Conservation (phyloP, 2,329 filamentous ascomycete genomes). For the Phialophora macrospora region DNA sequence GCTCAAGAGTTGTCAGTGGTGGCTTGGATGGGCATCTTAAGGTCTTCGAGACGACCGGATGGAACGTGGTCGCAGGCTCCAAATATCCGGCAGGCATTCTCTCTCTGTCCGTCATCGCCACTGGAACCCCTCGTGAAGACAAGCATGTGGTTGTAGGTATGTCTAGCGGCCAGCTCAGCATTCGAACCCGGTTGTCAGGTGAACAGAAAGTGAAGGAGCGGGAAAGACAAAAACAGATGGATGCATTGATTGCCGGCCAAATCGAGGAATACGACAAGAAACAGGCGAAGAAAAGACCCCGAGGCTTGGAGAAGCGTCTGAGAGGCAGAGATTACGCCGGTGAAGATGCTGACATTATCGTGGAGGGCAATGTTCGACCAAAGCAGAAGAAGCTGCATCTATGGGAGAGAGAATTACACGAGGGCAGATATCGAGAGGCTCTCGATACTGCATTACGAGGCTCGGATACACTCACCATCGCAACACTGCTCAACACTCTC, state of each 20-base stretch:
- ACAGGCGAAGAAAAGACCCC: slow-evolving; percentile 64
- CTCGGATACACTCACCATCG: slow-evolving; percentile 63
- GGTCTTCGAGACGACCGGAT: slow-evolving; percentile 88
- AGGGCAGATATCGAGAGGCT: slow-evolving; percentile 75
- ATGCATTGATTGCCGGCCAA: slow-evolving; percentile 75
- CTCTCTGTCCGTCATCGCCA: slow-evolving; percentile 75
- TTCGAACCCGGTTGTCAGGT: slow-evolving; percentile 85
- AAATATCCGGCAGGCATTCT: slow-evolving; percentile 94
- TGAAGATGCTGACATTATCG: slow-evolving; percentile 84
- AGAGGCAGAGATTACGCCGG: slow-evolving; percentile 79
- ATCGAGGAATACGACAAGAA: slow-evolving; percentile 77
- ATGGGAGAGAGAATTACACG: slow-evolving; percentile 83
- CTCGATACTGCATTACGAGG: slow-evolving; percentile 76
- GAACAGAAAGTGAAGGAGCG: slow-evolving; percentile 76
- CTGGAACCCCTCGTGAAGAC: slow-evolving; percentile 73
- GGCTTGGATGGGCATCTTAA: slow-evolving; percentile 96
- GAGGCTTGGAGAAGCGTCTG: slow-evolving; percentile 65
- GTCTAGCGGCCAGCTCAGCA: slow-evolving; percentile 87
- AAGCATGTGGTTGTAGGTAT: slow-evolving; percentile 94
- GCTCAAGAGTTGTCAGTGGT: slow-evolving; percentile 80
- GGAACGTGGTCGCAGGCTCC: slow-evolving; percentile 93
- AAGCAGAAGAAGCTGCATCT: slow-evolving; percentile 68
- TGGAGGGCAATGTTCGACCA: slow-evolving; percentile 72
- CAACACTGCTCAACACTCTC: slow-evolving; percentile 82
- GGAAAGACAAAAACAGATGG: slow-evolving; percentile 83